Percentiles rank a stretch among this genome's conserved stretches.
Conservation (phyloP, 371 early-diverging fungal genomes). For the Mortierella sp. region DNA sequence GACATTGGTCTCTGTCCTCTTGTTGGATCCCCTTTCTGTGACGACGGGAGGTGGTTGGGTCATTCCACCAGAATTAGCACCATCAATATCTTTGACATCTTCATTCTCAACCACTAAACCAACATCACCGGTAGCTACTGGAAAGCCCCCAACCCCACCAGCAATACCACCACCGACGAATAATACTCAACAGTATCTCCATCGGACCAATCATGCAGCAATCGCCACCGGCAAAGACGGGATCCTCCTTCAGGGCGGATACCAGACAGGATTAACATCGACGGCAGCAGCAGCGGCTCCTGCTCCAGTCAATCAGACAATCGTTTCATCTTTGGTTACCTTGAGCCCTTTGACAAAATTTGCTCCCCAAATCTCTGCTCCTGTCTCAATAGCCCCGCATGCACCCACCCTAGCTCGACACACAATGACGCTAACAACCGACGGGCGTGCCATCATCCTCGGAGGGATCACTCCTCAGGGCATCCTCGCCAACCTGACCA, state of each 20-base stretch:
- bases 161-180: not conserved
- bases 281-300: not conserved
- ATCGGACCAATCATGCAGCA: constrained; percentile 33
- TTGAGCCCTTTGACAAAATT: constrained; percentile 12
- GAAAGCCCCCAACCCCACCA: not conserved
- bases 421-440: constrained; percentile 37
- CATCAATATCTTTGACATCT: not conserved
- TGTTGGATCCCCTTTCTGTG: constrained; percentile 9
- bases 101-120: not conserved
- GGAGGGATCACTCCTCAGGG: constrained; percentile 32
- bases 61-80: too few species aligned
- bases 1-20: constrained; percentile 16
- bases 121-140: not conserved
- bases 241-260: constrained; percentile 41
- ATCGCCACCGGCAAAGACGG: constrained; percentile 43
- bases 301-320: constrained; percentile 5
- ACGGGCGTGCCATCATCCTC: constrained; percentile 46
- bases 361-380: not conserved
- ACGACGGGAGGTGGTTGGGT: not conserved
- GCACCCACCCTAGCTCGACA: constrained; percentile 40
- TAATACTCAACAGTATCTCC: constrained; percentile 15
- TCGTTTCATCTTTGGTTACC: constrained; percentile 37
- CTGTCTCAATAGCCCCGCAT: constrained; percentile 26
- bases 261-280: constrained; percentile 7
- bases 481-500: constrained; percentile 24